phyloP scores from a whole-genome alignment of 1,284 basidiomycete species.

The Chalciporus sp. region DNA sequence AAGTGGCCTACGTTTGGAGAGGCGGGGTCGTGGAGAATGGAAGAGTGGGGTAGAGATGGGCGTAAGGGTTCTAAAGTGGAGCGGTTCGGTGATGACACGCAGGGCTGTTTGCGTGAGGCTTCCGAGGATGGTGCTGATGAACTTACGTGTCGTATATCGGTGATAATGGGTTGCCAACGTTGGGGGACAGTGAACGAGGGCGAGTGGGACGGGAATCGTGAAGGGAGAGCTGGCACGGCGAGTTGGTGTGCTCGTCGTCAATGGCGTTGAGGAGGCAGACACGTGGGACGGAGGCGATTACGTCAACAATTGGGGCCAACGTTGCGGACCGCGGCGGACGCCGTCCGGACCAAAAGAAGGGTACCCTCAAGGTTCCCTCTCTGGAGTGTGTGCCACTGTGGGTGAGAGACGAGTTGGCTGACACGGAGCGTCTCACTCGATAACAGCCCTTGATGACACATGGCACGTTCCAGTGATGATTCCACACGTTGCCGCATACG shows the following conservation, averaged over 20 bases:
- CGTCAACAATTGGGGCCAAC: constrained; percentile 8
- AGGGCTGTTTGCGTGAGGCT: neutral
- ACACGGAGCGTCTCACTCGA: constrained; percentile 2
- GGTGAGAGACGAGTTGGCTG: constrained; percentile 4
- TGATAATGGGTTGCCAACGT: neutral
- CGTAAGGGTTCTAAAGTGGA: neutral
- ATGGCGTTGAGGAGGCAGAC: constrained; percentile 20
- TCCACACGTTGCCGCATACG: constrained; percentile 12
- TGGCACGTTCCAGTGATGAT: neutral
- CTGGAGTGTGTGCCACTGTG: no score
- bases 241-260: constrained; percentile 26
- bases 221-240: neutral
- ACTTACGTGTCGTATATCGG: neutral
- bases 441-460: constrained; percentile 18
- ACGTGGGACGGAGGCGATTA: constrained; percentile 19
- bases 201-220: neutral
- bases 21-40: neutral
- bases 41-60: neutral
- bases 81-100: neutral
- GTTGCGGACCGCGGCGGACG: constrained; percentile 15
- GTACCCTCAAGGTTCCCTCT: neutral
- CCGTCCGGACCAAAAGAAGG: constrained; percentile 26
- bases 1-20: neutral
- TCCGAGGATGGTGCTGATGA: neutral
- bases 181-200: neutral